Percentiles rank a stretch among this genome's conserved stretches.
Evolutionary conservation across 2,329 filamentous ascomycete genomes (phyloP).

Genomic region (Fusarium foetens): DNA sequence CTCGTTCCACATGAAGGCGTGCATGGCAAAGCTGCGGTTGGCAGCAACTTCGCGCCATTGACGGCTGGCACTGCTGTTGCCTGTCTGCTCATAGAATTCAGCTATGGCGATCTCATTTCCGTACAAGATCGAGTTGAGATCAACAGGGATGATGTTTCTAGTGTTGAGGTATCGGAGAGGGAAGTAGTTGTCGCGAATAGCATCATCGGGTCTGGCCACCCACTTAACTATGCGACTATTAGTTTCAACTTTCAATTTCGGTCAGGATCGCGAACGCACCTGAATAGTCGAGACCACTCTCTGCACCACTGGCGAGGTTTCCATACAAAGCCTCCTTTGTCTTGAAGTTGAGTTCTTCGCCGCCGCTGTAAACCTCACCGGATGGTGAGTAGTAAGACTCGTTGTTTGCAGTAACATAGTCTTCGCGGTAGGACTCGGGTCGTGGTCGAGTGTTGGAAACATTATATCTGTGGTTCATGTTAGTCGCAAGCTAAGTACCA

Average conservation of each 20-base stretch:
- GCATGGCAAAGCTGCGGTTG: constrained; percentile 70
- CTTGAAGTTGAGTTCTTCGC: constrained; percentile 59
- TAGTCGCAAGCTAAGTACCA: background rate
- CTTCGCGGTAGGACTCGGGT: constrained; percentile 74
- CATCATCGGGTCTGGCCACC: constrained; percentile 66
- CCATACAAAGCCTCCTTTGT: constrained; percentile 65
- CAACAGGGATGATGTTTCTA: constrained; percentile 68
- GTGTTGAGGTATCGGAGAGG: constrained; percentile 72
- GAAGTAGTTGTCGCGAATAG: constrained; percentile 69
- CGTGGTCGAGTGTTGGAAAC: constrained; percentile 73
- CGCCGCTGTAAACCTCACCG: constrained; percentile 68
- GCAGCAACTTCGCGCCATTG: constrained; percentile 62
- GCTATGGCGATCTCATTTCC: constrained; percentile 70
- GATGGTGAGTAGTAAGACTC: constrained; percentile 67
- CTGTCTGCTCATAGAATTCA: constrained; percentile 61
- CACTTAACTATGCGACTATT: constrained; percentile 58
- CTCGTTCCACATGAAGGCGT: constrained; percentile 71
- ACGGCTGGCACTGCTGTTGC: constrained; percentile 61
- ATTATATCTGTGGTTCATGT: constrained; percentile 56
- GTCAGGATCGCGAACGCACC: background rate
- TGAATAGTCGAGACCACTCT: constrained; percentile 74
- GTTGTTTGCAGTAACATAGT: constrained; percentile 74
- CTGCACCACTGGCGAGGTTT: constrained; percentile 72
- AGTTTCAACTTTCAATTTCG: background rate
- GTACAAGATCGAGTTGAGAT: constrained; percentile 76